These are phyloP conservation scores for Mortierella sp. DNA, from an alignment of 371 early-diverging fungal species.

Conservation along the genomic window DNA sequence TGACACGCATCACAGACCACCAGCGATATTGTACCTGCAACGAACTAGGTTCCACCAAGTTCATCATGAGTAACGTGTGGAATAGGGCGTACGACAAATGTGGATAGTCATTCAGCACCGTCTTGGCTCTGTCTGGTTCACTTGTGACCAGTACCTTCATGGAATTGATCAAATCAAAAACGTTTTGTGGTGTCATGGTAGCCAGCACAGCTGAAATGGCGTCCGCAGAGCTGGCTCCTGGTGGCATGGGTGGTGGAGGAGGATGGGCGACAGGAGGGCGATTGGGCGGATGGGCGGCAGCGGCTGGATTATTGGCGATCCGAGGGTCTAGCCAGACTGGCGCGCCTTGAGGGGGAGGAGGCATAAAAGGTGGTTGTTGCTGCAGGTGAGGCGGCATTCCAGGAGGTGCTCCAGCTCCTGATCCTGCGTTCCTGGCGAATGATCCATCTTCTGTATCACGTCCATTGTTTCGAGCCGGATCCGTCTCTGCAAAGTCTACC, in stretches of 20 bases:
- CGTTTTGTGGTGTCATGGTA: slow-evolving; percentile 74
- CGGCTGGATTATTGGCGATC: slow-evolving; percentile 30
- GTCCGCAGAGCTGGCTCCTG: slow-evolving; percentile 58
- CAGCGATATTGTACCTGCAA: slow-evolving; percentile 68
- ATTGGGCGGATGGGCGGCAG: slow-evolving; percentile 24
- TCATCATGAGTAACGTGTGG: slow-evolving; percentile 86
- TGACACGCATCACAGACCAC: too few relatives aligned
- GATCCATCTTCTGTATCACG: slow-evolving; percentile 47
- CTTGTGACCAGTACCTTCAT: slow-evolving; percentile 78
- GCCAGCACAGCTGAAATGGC: slow-evolving; percentile 74
- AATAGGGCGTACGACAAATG: slow-evolving; percentile 89
- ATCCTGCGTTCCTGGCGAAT: slow-evolving; percentile 35
- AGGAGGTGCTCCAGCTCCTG: slow-evolving; percentile 27
- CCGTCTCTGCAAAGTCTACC: slow-evolving; percentile 87
- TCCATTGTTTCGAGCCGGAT: slow-evolving; percentile 50
- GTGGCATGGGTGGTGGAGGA: slow-evolving; percentile 19
- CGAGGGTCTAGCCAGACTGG: slow-evolving; percentile 38
- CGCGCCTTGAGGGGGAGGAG: slow-evolving; percentile 22
- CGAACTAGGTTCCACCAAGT: slow-evolving; percentile 81
- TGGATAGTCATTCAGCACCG: slow-evolving; percentile 80
- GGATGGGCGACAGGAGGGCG: slow-evolving; percentile 27
- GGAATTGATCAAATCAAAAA: slow-evolving; percentile 78
- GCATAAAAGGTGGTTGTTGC: slow-evolving; percentile 43
- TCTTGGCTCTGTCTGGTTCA: slow-evolving; percentile 74
- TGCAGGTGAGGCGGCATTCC: slow-evolving; percentile 33